Conservation (phyloP, 2,329 filamentous ascomycete genomes). For the Lachnellula cervina region DNA sequence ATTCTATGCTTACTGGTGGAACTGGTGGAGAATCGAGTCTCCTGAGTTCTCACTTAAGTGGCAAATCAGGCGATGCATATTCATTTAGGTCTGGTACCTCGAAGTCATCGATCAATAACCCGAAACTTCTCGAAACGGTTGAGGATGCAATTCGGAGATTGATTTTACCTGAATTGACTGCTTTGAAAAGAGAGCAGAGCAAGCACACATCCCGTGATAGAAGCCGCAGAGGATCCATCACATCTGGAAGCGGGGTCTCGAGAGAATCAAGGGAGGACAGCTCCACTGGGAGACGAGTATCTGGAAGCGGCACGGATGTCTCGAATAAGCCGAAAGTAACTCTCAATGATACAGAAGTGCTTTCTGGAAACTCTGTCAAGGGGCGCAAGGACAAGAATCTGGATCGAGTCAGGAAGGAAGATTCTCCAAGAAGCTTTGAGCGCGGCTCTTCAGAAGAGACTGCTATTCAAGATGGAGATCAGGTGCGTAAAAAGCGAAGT, state of each 20-base stretch:
- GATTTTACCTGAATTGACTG: constrained; percentile 82
- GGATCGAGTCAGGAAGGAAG: constrained; percentile 33
- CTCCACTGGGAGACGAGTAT: constrained; percentile 32
- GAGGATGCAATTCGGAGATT: constrained; percentile 70
- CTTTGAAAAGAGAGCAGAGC: constrained; percentile 85
- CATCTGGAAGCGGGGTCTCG: constrained; percentile 49
- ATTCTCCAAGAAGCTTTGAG: constrained; percentile 30
- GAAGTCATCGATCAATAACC: constrained; percentile 66
- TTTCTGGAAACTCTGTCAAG: constrained; percentile 50
- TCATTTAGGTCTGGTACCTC: constrained; percentile 53
- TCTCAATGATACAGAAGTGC: constrained; percentile 51
- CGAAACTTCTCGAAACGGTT: constrained; percentile 65
- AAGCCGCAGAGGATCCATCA: constrained; percentile 53
- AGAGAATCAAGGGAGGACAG: constrained; percentile 43
- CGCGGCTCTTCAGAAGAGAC: constrained; percentile 43
- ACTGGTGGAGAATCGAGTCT: constrained; percentile 54
- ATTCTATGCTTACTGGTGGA: constrained; percentile 37
- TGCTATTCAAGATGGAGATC: constrained; percentile 45
- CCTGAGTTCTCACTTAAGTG: constrained; percentile 50
- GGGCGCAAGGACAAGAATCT: constrained; percentile 47
- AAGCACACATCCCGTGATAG: constrained; percentile 66
- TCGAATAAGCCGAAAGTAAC: constrained; percentile 55
- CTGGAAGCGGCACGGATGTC: constrained; percentile 33
- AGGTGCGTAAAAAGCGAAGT: constrained; percentile 33
- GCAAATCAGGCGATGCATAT: constrained; percentile 50